Percentiles rank a stretch among this genome's conserved stretches.
phyloP scores from a whole-genome alignment of 257 asterid species.

The Mentha longifolia region DNA sequence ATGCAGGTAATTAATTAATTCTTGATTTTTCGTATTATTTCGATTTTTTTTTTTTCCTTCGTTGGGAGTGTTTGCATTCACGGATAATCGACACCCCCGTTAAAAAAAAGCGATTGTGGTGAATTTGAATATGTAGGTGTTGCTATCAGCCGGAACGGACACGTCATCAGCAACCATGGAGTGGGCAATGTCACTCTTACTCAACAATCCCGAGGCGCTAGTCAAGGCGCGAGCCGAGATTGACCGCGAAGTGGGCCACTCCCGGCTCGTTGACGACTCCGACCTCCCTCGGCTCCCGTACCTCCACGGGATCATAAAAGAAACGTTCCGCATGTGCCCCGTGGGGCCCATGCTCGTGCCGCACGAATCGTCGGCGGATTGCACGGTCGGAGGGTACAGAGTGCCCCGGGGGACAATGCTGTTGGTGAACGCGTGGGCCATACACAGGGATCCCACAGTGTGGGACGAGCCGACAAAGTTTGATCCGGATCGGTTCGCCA shows the following conservation, averaged over 20 bases:
- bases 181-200: constrained; percentile 63
- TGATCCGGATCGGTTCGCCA: constrained; percentile 60
- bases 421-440: constrained; percentile 67
- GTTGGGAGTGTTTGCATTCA: too few relatives aligned
- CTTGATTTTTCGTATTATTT: too few relatives aligned
- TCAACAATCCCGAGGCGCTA: constrained; percentile 56
- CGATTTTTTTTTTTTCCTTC: too few relatives aligned
- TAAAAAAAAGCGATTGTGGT: too few relatives aligned
- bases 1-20: constrained; percentile 45
- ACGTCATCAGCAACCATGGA: constrained; percentile 63
- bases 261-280: constrained; percentile 52
- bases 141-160: constrained; percentile 64
- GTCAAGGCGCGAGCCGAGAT: constrained; percentile 57
- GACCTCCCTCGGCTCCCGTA: constrained; percentile 60
- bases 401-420: constrained; percentile 55
- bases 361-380: constrained; percentile 59
- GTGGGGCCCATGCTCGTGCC: constrained; percentile 63
- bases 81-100: too few relatives aligned
- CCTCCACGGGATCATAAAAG: constrained; percentile 54
- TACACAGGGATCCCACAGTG: constrained; percentile 58
- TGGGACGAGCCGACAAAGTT: constrained; percentile 64
- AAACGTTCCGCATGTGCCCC: constrained; percentile 66
- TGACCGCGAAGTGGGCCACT: constrained; percentile 38
- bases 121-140: constrained; percentile 30
- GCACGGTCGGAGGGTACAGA: constrained; percentile 60